phyloP scores from a whole-genome alignment of 2,329 filamentous ascomycete genomes.

The Claviceps sp. region DNA sequence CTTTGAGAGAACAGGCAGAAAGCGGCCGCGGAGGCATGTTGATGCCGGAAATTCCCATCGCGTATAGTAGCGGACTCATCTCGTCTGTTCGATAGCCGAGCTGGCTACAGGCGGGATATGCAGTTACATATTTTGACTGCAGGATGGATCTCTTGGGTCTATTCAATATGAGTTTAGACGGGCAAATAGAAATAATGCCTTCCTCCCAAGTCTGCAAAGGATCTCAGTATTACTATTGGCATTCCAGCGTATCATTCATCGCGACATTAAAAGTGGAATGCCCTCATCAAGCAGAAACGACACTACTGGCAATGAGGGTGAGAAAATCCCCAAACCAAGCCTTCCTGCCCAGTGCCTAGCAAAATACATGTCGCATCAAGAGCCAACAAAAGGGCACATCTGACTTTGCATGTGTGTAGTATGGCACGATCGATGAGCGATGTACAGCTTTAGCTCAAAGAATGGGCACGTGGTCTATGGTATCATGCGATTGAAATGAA shows the following conservation, averaged over 20 bases:
- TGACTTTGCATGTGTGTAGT: background rate
- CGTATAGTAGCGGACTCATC: no score
- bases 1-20: no score
- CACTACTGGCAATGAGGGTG: background rate
- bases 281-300: conserved; percentile 57
- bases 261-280: conserved; percentile 98
- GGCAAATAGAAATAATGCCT: background rate
- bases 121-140: no score
- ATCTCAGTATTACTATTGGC: conserved; percentile 81
- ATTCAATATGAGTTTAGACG: no score
- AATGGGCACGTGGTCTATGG: background rate
- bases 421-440: background rate
- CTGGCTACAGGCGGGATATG: no score
- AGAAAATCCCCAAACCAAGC: background rate
- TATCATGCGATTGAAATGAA: background rate
- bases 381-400: background rate
- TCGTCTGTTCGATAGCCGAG: no score
- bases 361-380: background rate
- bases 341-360: background rate
- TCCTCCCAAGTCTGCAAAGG: conserved; percentile 72
- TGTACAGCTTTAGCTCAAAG: background rate
- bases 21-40: no score
- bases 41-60: no score
- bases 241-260: conserved; percentile 94
- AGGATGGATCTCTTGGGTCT: no score